Percentiles rank a stretch among this genome's conserved stretches.
Evolutionary conservation across 768 basidiomycete genomes (phyloP).

Genomic region (Calvatia gigantea): DNA sequence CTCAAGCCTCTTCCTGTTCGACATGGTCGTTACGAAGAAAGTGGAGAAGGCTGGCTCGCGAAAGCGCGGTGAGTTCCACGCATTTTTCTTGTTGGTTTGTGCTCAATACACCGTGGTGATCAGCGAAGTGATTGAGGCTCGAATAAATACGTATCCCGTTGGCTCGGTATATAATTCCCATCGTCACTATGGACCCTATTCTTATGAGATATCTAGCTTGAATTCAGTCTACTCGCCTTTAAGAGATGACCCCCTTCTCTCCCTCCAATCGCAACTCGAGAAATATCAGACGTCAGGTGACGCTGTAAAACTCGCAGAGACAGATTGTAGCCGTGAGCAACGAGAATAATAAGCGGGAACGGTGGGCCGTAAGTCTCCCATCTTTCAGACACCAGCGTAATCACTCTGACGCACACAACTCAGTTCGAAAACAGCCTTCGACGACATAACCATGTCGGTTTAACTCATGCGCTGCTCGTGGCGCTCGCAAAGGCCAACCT

Average conservation of each 20-base stretch:
- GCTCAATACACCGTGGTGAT: slow-evolving; percentile 17
- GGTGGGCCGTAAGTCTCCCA: slow-evolving; percentile 69
- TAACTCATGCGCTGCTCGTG: slow-evolving; percentile 70
- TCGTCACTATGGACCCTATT: background rate
- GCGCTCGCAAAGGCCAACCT: slow-evolving; percentile 70
- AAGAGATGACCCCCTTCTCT: slow-evolving; percentile 75
- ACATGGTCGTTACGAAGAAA: slow-evolving; percentile 71
- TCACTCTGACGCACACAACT: slow-evolving; percentile 14
- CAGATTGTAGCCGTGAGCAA: slow-evolving; percentile 54
- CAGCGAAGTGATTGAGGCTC: slow-evolving; percentile 80
- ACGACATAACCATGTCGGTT: slow-evolving; percentile 82
- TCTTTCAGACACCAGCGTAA: slow-evolving; percentile 9
- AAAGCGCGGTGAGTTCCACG: slow-evolving; percentile 60
- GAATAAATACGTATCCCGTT: slow-evolving; percentile 88
- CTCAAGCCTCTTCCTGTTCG: slow-evolving; percentile 74
- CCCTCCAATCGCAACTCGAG: slow-evolving; percentile 56
- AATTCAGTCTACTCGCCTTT: slow-evolving; percentile 92
- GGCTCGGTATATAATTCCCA: slow-evolving; percentile 67
- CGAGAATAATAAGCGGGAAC: slow-evolving; percentile 72
- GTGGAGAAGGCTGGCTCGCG: slow-evolving; percentile 79
- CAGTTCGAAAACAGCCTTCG: slow-evolving; percentile 88
- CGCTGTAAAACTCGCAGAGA: slow-evolving; percentile 43
- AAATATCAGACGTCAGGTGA: slow-evolving; percentile 41
- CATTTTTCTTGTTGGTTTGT: slow-evolving; percentile 13
- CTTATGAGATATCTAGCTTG: slow-evolving; percentile 48